phyloP scores from a whole-genome alignment of 805 yeast genomes.

The Metschnikowia cubensis region DNA sequence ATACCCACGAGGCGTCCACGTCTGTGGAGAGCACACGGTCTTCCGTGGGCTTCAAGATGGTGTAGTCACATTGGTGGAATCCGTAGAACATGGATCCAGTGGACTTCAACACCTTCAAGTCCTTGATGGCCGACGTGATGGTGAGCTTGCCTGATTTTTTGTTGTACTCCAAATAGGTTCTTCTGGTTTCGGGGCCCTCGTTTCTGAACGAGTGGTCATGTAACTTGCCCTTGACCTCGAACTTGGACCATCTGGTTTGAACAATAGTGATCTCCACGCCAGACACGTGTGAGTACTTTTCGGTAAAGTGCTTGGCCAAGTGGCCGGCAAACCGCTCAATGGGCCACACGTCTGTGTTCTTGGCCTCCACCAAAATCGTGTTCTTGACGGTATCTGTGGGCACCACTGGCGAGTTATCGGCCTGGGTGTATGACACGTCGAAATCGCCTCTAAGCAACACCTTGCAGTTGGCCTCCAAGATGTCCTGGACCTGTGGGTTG shows the following conservation, averaged over 20 bases:
- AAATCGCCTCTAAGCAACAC: slow-evolving; percentile 74
- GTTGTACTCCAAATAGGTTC: slow-evolving; percentile 49
- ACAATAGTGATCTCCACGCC: slow-evolving; percentile 64
- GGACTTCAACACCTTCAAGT: slow-evolving; percentile 79
- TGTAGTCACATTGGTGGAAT: slow-evolving; percentile 80
- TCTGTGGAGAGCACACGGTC: slow-evolving; percentile 90
- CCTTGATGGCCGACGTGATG: slow-evolving; percentile 68
- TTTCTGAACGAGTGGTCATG: slow-evolving; percentile 84
- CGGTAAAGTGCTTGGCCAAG: slow-evolving; percentile 74
- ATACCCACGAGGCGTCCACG: slow-evolving; percentile 70
- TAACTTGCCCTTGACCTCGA: slow-evolving; percentile 63
- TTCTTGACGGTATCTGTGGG: slow-evolving; percentile 94
- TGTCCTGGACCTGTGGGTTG: slow-evolving; percentile 72
- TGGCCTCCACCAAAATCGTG: slow-evolving; percentile 80
- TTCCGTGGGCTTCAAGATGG: slow-evolving; percentile 75
- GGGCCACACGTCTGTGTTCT: slow-evolving; percentile 81
- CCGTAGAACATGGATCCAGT: slow-evolving; percentile 94
- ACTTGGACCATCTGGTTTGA: slow-evolving; percentile 80
- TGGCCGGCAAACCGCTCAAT: slow-evolving; percentile 86
- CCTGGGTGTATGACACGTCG: slow-evolving; percentile 77
- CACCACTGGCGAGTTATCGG: slow-evolving; percentile 84
- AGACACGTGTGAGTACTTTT: slow-evolving; percentile 71
- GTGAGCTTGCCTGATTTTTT: slow-evolving; percentile 49
- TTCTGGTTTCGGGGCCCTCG: slow-evolving; percentile 79
- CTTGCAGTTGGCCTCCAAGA: slow-evolving; percentile 79